Conservation (phyloP, 1,284 basidiomycete species). For the Malassezia brasiliensis region DNA sequence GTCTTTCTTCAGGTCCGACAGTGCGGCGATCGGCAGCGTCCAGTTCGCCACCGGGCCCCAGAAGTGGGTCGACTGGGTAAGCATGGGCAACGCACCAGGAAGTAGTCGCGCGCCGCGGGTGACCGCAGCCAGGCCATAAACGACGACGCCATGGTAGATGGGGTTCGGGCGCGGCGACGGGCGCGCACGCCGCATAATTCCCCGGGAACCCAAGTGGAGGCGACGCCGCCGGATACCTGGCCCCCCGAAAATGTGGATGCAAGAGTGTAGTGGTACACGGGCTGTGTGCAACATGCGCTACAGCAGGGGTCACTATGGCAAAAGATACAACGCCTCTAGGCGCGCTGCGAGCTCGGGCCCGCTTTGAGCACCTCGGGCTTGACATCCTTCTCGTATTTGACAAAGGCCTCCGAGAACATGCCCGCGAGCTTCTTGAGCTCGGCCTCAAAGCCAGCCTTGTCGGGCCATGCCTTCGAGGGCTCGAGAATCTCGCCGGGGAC, state of each 20-base stretch:
- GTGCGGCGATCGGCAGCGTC: conserved; percentile 45
- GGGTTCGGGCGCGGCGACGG: not conserved
- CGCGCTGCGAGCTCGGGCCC: conserved; percentile 25
- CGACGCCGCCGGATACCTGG: no score
- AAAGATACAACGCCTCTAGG: not conserved
- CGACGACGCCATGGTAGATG: conserved; percentile 19
- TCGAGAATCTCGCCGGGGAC: conserved; percentile 39
- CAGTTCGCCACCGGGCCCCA: conserved; percentile 48
- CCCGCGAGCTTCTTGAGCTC: conserved; percentile 46
- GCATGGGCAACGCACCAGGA: conserved; percentile 30
- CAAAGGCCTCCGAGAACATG: conserved; percentile 46
- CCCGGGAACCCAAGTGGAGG: not conserved
- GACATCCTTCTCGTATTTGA: conserved; percentile 44
- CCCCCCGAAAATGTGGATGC: no score
- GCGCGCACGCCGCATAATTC: not conserved
- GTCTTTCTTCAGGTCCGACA: conserved; percentile 43
- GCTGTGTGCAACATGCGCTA: not conserved
- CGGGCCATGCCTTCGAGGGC: conserved; percentile 37
- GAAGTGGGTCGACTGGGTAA: conserved; percentile 41
- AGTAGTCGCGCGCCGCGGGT: conserved; percentile 44
- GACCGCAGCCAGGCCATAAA: conserved; percentile 42
- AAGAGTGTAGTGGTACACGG: not conserved
- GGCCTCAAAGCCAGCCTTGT: conserved; percentile 32
- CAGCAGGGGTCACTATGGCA: not conserved
- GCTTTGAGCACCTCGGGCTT: conserved; percentile 35